Conservation (phyloP, 2,329 filamentous ascomycete species). For the Epichloe brachyelytri region DNA sequence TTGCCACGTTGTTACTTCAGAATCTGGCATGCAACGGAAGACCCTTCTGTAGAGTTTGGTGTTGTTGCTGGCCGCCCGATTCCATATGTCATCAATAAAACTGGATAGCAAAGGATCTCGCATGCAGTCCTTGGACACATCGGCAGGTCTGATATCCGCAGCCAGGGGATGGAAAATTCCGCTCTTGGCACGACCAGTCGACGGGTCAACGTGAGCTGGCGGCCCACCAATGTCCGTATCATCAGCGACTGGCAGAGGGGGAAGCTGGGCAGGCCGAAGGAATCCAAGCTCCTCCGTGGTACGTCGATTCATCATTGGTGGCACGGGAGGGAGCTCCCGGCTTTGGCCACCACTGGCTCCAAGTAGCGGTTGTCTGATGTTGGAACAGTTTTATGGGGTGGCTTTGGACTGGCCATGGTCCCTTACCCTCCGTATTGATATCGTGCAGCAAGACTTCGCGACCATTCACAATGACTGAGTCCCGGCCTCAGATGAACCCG, state of each 20-base stretch:
- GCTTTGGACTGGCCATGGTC: constrained; percentile 33
- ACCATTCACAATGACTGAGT: constrained; percentile 54
- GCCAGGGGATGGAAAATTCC: constrained; percentile 38
- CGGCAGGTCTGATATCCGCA: constrained; percentile 58
- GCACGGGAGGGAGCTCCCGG: constrained; percentile 46
- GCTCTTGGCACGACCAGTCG: constrained; percentile 33
- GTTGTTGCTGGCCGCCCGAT: constrained; percentile 79
- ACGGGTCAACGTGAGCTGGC: constrained; percentile 39
- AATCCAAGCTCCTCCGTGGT: constrained; percentile 56
- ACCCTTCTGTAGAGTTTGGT: constrained; percentile 88
- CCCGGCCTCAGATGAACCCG: constrained; percentile 49
- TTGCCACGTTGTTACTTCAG: constrained; percentile 82
- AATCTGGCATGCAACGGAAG: constrained; percentile 95
- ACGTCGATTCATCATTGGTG: constrained; percentile 39
- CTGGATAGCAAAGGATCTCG: constrained; percentile 68
- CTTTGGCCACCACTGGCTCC: constrained; percentile 22
- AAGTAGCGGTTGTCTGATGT: constrained; percentile 19
- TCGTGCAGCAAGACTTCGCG: constrained; percentile 60
- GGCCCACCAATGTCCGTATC: constrained; percentile 77
- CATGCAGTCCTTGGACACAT: constrained; percentile 87
- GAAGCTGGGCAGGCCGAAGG: constrained; percentile 57
- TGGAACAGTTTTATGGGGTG: constrained; percentile 14
- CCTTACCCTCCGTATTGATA: constrained; percentile 50
- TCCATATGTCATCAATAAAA: constrained; percentile 86
- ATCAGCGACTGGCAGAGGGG: constrained; percentile 55